Evolutionary conservation across 1,284 basidiomycete genomes (phyloP), one percentile per base, ranked within the genome.

Genomic region (Marasmius sp.): DNA sequence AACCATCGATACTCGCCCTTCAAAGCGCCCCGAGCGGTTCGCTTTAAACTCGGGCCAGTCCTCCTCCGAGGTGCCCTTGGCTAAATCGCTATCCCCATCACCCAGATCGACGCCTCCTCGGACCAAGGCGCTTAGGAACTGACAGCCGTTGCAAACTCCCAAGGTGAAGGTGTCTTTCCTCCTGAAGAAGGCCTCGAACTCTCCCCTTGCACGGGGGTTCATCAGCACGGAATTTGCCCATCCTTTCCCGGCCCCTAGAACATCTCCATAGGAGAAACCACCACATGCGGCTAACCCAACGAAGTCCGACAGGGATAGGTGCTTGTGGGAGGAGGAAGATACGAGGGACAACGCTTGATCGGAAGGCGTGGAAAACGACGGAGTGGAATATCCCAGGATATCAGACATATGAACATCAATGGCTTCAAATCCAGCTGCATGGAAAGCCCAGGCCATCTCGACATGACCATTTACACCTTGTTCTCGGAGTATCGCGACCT

Each of bases 401-500:
- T 99, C 97, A 18, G 94, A 93, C 97, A 98, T 99, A 79, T 99
- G 97, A 3, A 99, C 93, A 72, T 99, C 97, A 61, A 98, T 80
- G 5, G 95, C 90, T 64, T 93, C 89, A 74, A 99, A 99, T 7
- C 97, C 97, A 16, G 96, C 96, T 0, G 85, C 89, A 34, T 89
- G 83, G 80, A 99, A 99, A 12, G 95, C 88, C 94, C 94, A 99
- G 0, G 93, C 97, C 97, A 99, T 98, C 81, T 99, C 97, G 54
- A 95, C 82, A 63, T 99, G 95, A 1, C 97, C 97, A 73, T 99
- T 99, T 66, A 99, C 96, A 68, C 97, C 97, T 75, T 99, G 97
- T 75, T 99, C 97, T 58, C 97, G 91, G 47, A 99, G 83, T 67
- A 99, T 95, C 37, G 95, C 97, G 18, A 99, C 94, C 72, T 88